A percentile compares a stretch with the other conserved stretches of the same genome.
Conservation (phyloP, 202 grass and related monocot genomes). For the Digitaria exilis region DNA sequence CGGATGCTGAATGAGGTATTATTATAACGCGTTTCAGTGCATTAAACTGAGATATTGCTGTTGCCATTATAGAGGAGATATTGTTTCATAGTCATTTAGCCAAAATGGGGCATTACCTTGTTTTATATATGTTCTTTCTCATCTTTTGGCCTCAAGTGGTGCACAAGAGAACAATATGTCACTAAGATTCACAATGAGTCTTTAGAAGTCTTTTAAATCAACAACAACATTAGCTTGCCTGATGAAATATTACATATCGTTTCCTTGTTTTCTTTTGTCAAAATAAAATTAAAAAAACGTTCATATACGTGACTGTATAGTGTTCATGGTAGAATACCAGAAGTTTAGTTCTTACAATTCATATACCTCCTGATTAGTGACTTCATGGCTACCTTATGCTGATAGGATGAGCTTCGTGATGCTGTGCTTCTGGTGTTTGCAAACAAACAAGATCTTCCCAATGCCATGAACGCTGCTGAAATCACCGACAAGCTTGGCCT, state of each 20-base stretch:
- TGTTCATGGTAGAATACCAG: background rate
- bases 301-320: background rate
- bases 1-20: constrained; percentile 94
- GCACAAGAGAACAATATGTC: background rate
- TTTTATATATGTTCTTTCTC: background rate
- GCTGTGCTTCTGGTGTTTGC: constrained; percentile 79
- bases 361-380: background rate
- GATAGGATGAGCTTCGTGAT: constrained; percentile 78
- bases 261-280: background rate
- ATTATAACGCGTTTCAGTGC: background rate
- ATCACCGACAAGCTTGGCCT: constrained; percentile 83
- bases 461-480: constrained; percentile 86
- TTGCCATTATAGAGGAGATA: background rate
- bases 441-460: constrained; percentile 92
- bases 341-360: background rate
- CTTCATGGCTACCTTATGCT: background rate
- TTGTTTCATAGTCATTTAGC: background rate
- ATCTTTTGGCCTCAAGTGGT: background rate
- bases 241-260: background rate
- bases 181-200: too few species aligned
- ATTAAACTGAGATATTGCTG: background rate
- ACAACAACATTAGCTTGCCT: background rate
- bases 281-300: background rate
- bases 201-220: background rate
- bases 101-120: background rate